Evolutionary conservation across 176 grass and related monocot genomes (phyloP), one percentile per base, ranked within the genome.

Genomic region (Melocanna baccifera): DNA sequence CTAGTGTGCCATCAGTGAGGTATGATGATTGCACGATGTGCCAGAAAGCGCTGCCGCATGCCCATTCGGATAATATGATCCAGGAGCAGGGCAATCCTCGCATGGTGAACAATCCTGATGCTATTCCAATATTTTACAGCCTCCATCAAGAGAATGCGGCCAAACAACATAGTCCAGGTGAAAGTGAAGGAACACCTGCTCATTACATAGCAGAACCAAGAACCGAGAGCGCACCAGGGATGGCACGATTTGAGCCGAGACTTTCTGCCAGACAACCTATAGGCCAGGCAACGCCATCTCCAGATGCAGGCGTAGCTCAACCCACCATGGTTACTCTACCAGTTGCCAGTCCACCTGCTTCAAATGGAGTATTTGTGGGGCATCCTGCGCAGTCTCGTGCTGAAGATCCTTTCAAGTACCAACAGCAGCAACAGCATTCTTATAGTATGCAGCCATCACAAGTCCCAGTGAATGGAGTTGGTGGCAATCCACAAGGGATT

Each of bases 1-100:
- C 30, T 52, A 86, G 71, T 2, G 1, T 77, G 69, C 68, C 80
- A 36, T 12, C 80, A 25, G 2, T 91, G 64, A 87, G 84, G 74
- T 94, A 91, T 30, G 78, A 84, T 73, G 90, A 92, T 86, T 97
- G 92, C 79, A n/a, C 69, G 18, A 89, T 94, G 94, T 97, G 90
- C 85, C 90, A 89, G 59, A 97, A 92, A 88, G 90, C 75, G 41
- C 81, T 94, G 73, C 94, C 94, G 0, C 92, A 97, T 47, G 76
- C 77, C 15, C 94, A 97, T 87, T 97, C 88, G 0, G 92, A 94
- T 89, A 92, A 88, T 22, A 67, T 89, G 77, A 87, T 92, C 81
- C 81, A 88, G 36, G 94, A 92, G 45, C 79, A 83, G 45, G 86
- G 79, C 62, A 91, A 78, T 83, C 62, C 71, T 48, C 51, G 69